phyloP scores from a whole-genome alignment of 129 eudicot species.

The Lactuca saligna region DNA sequence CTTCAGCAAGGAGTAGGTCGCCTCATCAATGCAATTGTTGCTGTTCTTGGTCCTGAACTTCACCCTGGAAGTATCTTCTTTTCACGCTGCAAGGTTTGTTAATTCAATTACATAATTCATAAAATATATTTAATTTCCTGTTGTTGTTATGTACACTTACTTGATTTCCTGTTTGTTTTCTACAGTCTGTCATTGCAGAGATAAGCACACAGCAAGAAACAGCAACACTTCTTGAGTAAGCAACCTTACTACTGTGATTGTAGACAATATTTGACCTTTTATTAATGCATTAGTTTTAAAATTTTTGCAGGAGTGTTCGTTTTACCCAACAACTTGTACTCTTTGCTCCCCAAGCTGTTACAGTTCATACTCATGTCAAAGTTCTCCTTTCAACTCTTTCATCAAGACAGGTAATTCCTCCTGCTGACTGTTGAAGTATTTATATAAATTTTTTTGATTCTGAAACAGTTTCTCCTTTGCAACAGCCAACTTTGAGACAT shows the following conservation, averaged over 20 bases:
- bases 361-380: slow-evolving; percentile 87
- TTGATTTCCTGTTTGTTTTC: slow-evolving; percentile 28
- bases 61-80: slow-evolving; percentile 95
- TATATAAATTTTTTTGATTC: not conserved
- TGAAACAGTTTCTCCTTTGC: slow-evolving; percentile 33
- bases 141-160: slow-evolving; percentile 14
- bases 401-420: slow-evolving; percentile 81
- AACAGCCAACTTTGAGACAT: slow-evolving; percentile 91
- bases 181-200: slow-evolving; percentile 92
- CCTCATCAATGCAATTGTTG: slow-evolving; percentile 95
- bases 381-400: slow-evolving; percentile 88
- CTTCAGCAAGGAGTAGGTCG: slow-evolving; percentile 97
- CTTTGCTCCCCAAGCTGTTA: slow-evolving; percentile 97
- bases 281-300: slow-evolving; percentile 16
- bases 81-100: slow-evolving; percentile 95
- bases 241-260: slow-evolving; percentile 11
- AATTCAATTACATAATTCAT: slow-evolving; percentile 1
- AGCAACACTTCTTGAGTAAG: slow-evolving; percentile 93
- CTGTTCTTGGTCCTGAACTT: slow-evolving; percentile 98
- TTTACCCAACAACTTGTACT: slow-evolving; percentile 97
- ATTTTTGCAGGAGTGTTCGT: slow-evolving; percentile 78
- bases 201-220: slow-evolving; percentile 88
- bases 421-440: slow-evolving; percentile 1
- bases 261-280: not conserved
- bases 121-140: not conserved